These are phyloP conservation scores for Teratosphaeria gauchensis DNA, from an alignment of 2,329 filamentous ascomycete species.

Conservation along the genomic window DNA sequence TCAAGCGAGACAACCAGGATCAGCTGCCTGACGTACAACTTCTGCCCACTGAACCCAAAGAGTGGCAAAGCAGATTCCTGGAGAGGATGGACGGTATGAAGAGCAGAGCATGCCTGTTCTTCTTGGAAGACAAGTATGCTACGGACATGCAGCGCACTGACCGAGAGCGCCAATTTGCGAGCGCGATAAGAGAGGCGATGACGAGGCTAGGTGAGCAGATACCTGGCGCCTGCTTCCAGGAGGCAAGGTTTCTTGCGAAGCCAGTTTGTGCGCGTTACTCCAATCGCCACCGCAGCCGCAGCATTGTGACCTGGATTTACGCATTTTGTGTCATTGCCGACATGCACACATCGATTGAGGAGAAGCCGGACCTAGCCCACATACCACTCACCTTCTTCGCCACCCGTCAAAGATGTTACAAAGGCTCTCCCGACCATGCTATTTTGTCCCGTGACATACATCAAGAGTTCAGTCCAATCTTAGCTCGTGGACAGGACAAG, in stretches of 20 bases:
- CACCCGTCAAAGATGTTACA: slow-evolving; percentile 33
- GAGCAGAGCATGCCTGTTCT: slow-evolving; percentile 10
- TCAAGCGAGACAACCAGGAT: slow-evolving; percentile 30
- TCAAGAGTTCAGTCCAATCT: slow-evolving; percentile 35
- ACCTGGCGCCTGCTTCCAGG: slow-evolving; percentile 31
- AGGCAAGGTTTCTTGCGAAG: slow-evolving; percentile 35
- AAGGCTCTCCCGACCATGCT: slow-evolving; percentile 36
- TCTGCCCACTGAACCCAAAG: slow-evolving; percentile 19
- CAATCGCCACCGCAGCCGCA: slow-evolving; percentile 8
- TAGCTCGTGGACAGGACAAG: slow-evolving; percentile 18
- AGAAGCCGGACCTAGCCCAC: slow-evolving; percentile 20
- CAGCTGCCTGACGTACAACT: slow-evolving; percentile 38
- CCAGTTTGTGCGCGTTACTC: slow-evolving; percentile 28
- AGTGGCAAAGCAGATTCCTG: slow-evolving; percentile 25
- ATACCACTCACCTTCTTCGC: slow-evolving; percentile 38
- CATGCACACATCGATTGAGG: slow-evolving; percentile 21
- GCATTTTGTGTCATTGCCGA: slow-evolving; percentile 32
- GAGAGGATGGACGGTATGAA: slow-evolving; percentile 24
- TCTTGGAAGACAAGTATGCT: slow-evolving; percentile 12
- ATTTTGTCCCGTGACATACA: slow-evolving; percentile 37
- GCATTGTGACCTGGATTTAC: slow-evolving; percentile 30
- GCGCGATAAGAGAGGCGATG: slow-evolving; percentile 25
- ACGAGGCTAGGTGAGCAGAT: slow-evolving; percentile 23
- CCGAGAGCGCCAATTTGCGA: slow-evolving; percentile 28
- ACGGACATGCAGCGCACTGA: slow-evolving; percentile 11